A percentile compares a stretch with the other conserved stretches of the same genome.
phyloP scores from a whole-genome alignment of 1,284 basidiomycete genomes.

The Trametes pubescens region DNA sequence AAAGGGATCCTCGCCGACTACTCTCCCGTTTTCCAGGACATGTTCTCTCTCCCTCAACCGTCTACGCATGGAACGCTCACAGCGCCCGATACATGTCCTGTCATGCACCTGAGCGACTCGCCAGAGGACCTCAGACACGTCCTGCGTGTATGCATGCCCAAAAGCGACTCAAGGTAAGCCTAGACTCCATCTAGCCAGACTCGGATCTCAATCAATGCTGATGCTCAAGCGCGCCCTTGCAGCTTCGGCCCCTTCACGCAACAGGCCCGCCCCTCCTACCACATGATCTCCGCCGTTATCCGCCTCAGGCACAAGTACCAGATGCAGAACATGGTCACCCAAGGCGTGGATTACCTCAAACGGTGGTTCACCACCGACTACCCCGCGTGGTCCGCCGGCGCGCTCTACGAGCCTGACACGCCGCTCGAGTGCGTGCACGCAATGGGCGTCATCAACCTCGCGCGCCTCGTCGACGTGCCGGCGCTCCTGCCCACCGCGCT shows the following conservation, averaged over 20 bases:
- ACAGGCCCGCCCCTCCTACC: background rate
- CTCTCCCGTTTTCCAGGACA: slow-evolving; percentile 18
- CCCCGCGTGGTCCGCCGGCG: background rate
- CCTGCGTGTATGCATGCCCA: background rate
- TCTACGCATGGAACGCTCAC: background rate
- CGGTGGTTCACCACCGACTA: slow-evolving; percentile 5
- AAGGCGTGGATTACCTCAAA: slow-evolving; percentile 3
- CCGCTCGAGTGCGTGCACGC: background rate
- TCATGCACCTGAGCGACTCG: background rate
- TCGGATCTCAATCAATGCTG: no score
- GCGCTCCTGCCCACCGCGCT: slow-evolving; percentile 3
- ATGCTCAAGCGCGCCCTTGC: no score
- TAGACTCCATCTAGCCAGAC: no score
- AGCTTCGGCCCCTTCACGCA: no score
- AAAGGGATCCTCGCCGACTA: slow-evolving; percentile 21
- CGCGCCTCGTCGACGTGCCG: slow-evolving; percentile 11
- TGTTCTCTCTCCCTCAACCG: background rate
- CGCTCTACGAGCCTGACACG: background rate
- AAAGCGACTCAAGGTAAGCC: background rate
- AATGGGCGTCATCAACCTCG: slow-evolving; percentile 24
- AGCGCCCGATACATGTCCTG: background rate
- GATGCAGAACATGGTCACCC: slow-evolving; percentile 7
- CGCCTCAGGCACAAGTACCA: slow-evolving; percentile 26
- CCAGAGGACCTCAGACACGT: background rate
- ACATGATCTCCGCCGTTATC: slow-evolving; percentile 12